phyloP scores from a whole-genome alignment of 2,329 filamentous ascomycete species.

The Anthostomella pinea region DNA sequence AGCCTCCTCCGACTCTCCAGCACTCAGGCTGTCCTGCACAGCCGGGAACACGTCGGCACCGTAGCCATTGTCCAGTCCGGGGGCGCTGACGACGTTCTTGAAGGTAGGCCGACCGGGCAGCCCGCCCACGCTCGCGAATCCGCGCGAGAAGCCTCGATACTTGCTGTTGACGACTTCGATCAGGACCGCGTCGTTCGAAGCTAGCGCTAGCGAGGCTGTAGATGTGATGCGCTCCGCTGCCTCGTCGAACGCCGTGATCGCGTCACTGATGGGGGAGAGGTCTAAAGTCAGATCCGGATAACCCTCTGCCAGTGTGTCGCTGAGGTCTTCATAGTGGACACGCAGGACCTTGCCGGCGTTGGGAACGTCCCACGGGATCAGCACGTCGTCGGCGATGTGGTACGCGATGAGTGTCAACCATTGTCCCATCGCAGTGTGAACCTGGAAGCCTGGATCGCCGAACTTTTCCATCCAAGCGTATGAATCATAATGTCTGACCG shows the following conservation, averaged over 20 bases:
- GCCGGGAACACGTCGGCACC: slow-evolving; percentile 7
- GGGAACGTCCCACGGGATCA: slow-evolving; percentile 9
- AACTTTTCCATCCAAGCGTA: slow-evolving; percentile 52
- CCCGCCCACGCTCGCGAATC: slow-evolving; percentile 5
- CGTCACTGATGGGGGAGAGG: slow-evolving; percentile 2
- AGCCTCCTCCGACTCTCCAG: slow-evolving; percentile 3
- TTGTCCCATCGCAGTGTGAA: slow-evolving; percentile 48
- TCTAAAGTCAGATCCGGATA: background rate
- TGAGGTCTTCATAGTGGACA: slow-evolving; percentile 3
- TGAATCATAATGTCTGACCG: slow-evolving; percentile 3
- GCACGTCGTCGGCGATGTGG: slow-evolving; percentile 7
- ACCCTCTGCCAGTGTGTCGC: background rate
- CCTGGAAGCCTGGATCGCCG: slow-evolving; percentile 48
- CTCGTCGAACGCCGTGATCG: background rate
- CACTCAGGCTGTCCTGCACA: slow-evolving; percentile 5
- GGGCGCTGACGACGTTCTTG: slow-evolving; percentile 6
- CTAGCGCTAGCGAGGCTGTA: background rate
- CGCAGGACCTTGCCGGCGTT: slow-evolving; percentile 2
- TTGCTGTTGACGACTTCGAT: slow-evolving; percentile 5
- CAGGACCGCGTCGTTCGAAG: background rate
- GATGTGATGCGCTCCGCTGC: slow-evolving; percentile 1
- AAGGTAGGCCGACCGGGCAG: slow-evolving; percentile 7
- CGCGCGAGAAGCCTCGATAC: slow-evolving; percentile 8
- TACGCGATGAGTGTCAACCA: slow-evolving; percentile 9
- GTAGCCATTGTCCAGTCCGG: slow-evolving; percentile 9